Conservation (phyloP, 129 eudicot genomes). For the Escallonia herrerae region DNA sequence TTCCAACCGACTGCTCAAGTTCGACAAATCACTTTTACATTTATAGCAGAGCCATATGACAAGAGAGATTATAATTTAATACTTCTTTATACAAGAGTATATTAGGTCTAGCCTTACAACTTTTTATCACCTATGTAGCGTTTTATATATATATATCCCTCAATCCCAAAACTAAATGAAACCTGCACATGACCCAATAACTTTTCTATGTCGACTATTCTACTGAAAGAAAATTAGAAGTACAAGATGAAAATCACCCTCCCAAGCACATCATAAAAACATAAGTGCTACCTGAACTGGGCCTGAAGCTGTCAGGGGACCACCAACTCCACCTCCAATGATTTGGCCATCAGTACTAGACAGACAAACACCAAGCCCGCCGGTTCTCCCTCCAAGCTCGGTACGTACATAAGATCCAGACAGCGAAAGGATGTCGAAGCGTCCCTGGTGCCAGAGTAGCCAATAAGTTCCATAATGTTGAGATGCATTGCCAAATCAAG, state of each 20-base stretch:
- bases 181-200: neutral
- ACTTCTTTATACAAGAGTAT: too few species aligned
- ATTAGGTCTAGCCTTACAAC: too few species aligned
- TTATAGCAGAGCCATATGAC: too few species aligned
- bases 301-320: conserved; percentile 69
- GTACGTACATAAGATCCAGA: conserved; percentile 61
- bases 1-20: too few species aligned
- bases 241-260: neutral
- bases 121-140: too few species aligned
- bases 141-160: too few species aligned
- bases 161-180: neutral
- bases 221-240: neutral
- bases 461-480: neutral
- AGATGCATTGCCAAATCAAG: neutral
- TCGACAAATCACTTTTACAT: too few species aligned
- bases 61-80: too few species aligned
- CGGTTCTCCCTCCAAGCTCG: conserved; percentile 62
- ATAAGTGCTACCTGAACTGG: conserved; percentile 57
- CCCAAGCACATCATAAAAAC: neutral
- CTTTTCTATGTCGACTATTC: neutral
- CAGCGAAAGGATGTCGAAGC: conserved; percentile 65
- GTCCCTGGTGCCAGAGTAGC: conserved; percentile 48
- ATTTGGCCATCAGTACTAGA: conserved; percentile 58
- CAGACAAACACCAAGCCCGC: conserved; percentile 74
- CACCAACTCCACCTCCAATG: conserved; percentile 67